phyloP scores from a whole-genome alignment of 352 stramenopile genomes.

The Thalassiosira pacifica region DNA sequence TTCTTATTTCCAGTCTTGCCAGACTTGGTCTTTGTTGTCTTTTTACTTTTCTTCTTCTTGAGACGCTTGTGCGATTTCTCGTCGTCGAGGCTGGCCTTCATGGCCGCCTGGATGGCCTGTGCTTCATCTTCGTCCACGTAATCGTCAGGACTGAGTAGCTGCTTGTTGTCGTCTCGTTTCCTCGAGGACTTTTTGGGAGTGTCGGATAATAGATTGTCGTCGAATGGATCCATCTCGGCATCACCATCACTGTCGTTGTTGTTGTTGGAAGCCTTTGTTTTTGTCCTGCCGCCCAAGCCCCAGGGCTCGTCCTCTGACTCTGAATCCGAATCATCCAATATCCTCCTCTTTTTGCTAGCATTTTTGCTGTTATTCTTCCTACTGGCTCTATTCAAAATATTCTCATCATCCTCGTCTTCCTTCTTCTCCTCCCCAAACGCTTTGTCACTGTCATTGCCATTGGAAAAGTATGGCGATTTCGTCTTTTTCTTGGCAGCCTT shows the following conservation, averaged over 20 bases:
- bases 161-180: not conserved
- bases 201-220: conserved; percentile 12
- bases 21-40: no score
- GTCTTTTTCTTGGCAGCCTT: conserved; percentile 31
- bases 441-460: conserved; percentile 29
- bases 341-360: conserved; percentile 45
- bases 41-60: conserved; percentile 29
- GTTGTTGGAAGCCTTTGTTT: not conserved
- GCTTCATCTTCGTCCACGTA: conserved; percentile 51
- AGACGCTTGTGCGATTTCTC: conserved; percentile 32
- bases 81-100: conserved; percentile 43
- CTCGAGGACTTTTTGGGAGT: conserved; percentile 9
- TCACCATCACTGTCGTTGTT: not conserved
- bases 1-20: not conserved
- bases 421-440: conserved; percentile 37
- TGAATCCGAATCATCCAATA: conserved; percentile 34
- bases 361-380: conserved; percentile 33
- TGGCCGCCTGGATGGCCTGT: conserved; percentile 26
- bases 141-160: conserved; percentile 5
- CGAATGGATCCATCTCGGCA: not conserved
- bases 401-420: conserved; percentile 43
- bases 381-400: conserved; percentile 22
- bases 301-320: conserved; percentile 20
- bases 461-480: conserved; percentile 41
- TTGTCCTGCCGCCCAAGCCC: not conserved